Conservation (phyloP, 2,329 filamentous ascomycete species). For the Rachicladosporium sp. region DNA sequence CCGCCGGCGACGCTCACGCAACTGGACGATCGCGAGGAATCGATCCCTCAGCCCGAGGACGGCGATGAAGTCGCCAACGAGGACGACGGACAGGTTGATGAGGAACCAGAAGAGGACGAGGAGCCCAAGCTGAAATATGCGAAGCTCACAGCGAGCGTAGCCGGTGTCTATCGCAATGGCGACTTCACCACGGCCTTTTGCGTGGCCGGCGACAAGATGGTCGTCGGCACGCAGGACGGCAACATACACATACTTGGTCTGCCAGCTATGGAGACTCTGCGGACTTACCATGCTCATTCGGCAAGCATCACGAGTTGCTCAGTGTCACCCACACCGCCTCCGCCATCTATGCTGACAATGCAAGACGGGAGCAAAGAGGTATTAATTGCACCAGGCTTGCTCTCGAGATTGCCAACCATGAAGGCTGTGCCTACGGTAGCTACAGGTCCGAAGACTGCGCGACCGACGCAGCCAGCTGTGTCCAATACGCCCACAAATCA, state of each 20-base stretch:
- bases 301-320: slow-evolving; percentile 85
- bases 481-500: slow-evolving; percentile 73
- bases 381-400: background rate
- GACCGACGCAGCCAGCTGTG: slow-evolving; percentile 35
- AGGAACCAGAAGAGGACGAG: slow-evolving; percentile 74
- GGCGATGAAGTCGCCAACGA: slow-evolving; percentile 1
- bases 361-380: slow-evolving; percentile 15
- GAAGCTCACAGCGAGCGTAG: slow-evolving; percentile 68
- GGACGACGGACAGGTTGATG: slow-evolving; percentile 9
- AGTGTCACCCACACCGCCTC: slow-evolving; percentile 71
- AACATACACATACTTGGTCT: slow-evolving; percentile 85
- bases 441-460: slow-evolving; percentile 2
- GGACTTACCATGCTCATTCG: slow-evolving; percentile 83
- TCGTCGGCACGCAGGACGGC: slow-evolving; percentile 90
- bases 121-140: slow-evolving; percentile 91
- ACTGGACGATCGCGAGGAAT: too few relatives aligned
- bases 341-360: slow-evolving; percentile 22
- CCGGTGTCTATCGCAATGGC: slow-evolving; percentile 77
- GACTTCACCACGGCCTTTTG: slow-evolving; percentile 88
- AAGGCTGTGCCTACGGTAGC: background rate
- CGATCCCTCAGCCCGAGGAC: slow-evolving; percentile 2
- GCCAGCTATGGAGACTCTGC: slow-evolving; percentile 66
- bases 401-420: too few relatives aligned
- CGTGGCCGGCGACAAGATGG: slow-evolving; percentile 94
- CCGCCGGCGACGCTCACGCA: too few relatives aligned